phyloP scores from a whole-genome alignment of 805 yeast species.

The Sugiyamaella valdiviana region DNA sequence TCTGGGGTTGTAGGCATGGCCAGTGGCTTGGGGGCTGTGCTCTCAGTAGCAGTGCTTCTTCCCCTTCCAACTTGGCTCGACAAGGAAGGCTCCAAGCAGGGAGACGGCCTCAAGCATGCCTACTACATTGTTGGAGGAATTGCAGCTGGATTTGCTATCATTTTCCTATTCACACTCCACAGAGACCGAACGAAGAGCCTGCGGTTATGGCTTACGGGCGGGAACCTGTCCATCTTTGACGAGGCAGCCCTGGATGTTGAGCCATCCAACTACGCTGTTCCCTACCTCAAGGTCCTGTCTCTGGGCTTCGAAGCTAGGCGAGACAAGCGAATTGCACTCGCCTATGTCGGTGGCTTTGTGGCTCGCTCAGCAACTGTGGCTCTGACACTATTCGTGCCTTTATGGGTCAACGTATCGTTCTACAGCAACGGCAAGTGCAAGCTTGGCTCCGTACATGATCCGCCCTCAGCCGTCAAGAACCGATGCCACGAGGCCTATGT shows the following conservation, averaged over 20 bases:
- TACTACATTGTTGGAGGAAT: slow-evolving; percentile 44
- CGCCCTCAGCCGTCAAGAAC: slow-evolving; percentile 28
- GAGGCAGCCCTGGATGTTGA: slow-evolving; percentile 27
- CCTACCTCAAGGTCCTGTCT: slow-evolving; percentile 39
- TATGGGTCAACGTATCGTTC: slow-evolving; percentile 54
- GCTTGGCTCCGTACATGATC: slow-evolving; percentile 18
- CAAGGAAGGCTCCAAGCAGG: slow-evolving; percentile 17
- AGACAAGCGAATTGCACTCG: slow-evolving; percentile 45
- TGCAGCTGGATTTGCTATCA: slow-evolving; percentile 36
- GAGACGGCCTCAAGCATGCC: slow-evolving; percentile 42
- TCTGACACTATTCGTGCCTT: slow-evolving; percentile 55
- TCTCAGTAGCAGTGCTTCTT: slow-evolving; percentile 49
- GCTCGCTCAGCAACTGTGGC: slow-evolving; percentile 59
- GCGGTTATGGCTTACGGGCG: slow-evolving; percentile 28
- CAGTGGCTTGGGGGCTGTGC: slow-evolving; percentile 63
- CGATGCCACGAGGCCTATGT: slow-evolving; percentile 59
- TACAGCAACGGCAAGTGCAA: slow-evolving; percentile 51
- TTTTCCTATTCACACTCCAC: slow-evolving; percentile 42
- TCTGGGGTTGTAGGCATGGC: slow-evolving; percentile 57
- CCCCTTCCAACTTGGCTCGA: slow-evolving; percentile 52
- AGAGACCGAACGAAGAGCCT: slow-evolving; percentile 35
- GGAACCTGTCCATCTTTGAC: slow-evolving; percentile 23
- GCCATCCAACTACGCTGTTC: slow-evolving; percentile 15
- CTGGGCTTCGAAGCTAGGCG: slow-evolving; percentile 46
- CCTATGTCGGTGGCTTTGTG: slow-evolving; percentile 56